Conservation (phyloP, 805 yeast genomes). For the Cyberlindnera nakhonratchasimensis region DNA sequence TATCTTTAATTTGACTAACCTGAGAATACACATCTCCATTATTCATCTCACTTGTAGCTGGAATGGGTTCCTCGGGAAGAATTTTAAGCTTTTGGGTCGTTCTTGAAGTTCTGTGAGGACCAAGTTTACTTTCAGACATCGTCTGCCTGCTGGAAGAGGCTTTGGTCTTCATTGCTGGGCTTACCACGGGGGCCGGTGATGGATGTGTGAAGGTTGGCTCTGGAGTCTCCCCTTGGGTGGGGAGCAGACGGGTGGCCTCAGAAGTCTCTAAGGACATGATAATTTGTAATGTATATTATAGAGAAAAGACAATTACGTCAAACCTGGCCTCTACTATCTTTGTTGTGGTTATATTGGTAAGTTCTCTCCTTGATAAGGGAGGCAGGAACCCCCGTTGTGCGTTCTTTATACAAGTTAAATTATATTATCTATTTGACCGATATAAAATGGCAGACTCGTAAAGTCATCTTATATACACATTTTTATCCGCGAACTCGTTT, state of each 20-base stretch:
- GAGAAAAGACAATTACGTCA: no score
- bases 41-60: conserved; percentile 21
- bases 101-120: conserved; percentile 72
- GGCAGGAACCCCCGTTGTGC: no score
- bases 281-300: background rate
- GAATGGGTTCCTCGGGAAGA: conserved; percentile 55
- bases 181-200: background rate
- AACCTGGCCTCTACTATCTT: no score
- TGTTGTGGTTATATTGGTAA: no score
- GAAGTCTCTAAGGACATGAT: conserved; percentile 9
- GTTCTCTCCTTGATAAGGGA: no score
- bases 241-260: conserved; percentile 11
- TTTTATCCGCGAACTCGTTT: conserved; percentile 4
- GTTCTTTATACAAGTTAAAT: no score
- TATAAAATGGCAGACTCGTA: background rate
- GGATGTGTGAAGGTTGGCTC: conserved; percentile 3
- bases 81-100: conserved; percentile 71
- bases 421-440: no score
- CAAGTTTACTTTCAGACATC: conserved; percentile 40
- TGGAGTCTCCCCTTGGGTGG: background rate
- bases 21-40: conserved; percentile 71
- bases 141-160: conserved; percentile 5
- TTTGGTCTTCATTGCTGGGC: conserved; percentile 2
- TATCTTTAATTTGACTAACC: conserved; percentile 76
- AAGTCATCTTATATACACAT: background rate